Evolutionary conservation across 2,329 filamentous ascomycete genomes (phyloP).

Genomic region (Paecilomyces sp.): DNA sequence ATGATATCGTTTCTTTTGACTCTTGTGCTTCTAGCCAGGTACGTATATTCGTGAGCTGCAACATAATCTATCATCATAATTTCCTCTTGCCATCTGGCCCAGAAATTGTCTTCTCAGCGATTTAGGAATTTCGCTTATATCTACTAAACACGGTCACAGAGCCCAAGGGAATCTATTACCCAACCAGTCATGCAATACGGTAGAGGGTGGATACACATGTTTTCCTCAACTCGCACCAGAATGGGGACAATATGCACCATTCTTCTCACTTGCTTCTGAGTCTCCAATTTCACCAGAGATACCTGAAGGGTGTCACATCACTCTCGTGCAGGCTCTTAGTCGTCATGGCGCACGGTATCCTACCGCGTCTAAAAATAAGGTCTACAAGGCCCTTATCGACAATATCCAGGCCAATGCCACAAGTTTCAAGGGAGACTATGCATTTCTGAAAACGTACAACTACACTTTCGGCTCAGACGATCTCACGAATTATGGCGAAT

Average conservation of each 20-base stretch:
- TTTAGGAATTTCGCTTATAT: not conserved
- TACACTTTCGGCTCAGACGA: slow-evolving; percentile 66
- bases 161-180: not conserved
- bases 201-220: slow-evolving; percentile 57
- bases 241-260: slow-evolving; percentile 88
- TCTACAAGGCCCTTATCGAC: slow-evolving; percentile 58
- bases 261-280: slow-evolving; percentile 58
- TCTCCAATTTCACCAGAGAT: slow-evolving; percentile 55
- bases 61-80: not conserved
- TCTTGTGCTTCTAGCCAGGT: not conserved
- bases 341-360: slow-evolving; percentile 81
- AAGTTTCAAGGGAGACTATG: slow-evolving; percentile 55
- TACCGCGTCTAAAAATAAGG: slow-evolving; percentile 57
- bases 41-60: not conserved
- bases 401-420: slow-evolving; percentile 55
- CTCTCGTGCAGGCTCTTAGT: slow-evolving; percentile 73
- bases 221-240: slow-evolving; percentile 53
- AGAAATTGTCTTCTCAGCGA: not conserved
- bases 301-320: slow-evolving; percentile 62
- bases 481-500: slow-evolving; percentile 60
- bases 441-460: slow-evolving; percentile 64
- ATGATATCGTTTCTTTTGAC: not conserved
- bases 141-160: not conserved
- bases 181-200: slow-evolving; percentile 44
- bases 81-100: not conserved